These are phyloP conservation scores for Triticum monococcum DNA, from an alignment of 176 grass and related monocot genomes.

Conservation along the genomic window DNA sequence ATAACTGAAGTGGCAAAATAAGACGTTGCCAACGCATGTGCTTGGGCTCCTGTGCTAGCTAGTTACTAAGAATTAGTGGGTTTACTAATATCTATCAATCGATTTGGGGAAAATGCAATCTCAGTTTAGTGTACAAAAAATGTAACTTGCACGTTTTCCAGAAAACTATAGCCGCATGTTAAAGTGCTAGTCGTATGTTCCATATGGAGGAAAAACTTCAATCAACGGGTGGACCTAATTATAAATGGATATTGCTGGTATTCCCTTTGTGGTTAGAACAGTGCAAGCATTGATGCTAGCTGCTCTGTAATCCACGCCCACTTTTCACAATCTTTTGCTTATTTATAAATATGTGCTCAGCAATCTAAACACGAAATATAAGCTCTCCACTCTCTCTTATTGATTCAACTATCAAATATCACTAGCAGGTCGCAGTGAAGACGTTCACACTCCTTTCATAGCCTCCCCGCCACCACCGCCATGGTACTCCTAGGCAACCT, in stretches of 20 bases:
- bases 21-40: too few relatives aligned
- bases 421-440: too few relatives aligned
- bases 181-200: too few relatives aligned
- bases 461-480: too few relatives aligned
- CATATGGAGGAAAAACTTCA: background rate
- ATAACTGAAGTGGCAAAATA: too few relatives aligned
- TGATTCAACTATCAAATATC: background rate
- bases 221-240: background rate
- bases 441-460: too few relatives aligned
- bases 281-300: background rate
- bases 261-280: background rate
- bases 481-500: too few relatives aligned
- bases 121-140: background rate
- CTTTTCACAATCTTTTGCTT: background rate
- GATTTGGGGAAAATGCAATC: background rate
- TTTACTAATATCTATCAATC: background rate
- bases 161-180: too few relatives aligned
- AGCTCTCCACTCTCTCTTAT: background rate
- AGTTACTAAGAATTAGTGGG: too few relatives aligned
- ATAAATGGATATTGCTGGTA: background rate
- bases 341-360: background rate
- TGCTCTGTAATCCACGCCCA: background rate
- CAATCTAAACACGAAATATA: background rate
- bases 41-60: too few relatives aligned
- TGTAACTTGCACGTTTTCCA: background rate